A percentile compares a stretch with the other conserved stretches of the same genome.
Evolutionary conservation across 140 eudicot genomes (phyloP).

Genomic region (Senecio squalidus): DNA sequence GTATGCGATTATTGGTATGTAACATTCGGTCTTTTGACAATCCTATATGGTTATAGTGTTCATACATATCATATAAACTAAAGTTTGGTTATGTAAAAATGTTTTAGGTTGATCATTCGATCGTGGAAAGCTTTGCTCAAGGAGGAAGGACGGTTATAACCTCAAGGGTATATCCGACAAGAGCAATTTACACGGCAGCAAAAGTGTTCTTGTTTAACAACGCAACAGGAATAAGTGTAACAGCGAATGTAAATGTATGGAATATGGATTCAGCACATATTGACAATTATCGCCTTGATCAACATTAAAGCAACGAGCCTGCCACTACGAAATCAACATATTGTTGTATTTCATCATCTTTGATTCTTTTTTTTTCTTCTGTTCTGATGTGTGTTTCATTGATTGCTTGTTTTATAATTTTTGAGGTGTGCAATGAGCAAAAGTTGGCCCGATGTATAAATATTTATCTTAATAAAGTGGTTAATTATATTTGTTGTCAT

Average conservation of each 20-base stretch:
- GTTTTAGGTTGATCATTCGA: conserved; percentile 68
- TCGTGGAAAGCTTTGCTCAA: conserved; percentile 68
- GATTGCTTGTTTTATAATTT: not conserved
- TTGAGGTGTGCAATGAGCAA: not conserved
- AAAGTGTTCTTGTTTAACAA: conserved; percentile 54
- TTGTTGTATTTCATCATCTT: not conserved
- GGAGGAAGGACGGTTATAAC: conserved; percentile 71
- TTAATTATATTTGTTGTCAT: too few species aligned
- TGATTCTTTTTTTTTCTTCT: not conserved
- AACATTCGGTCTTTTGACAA: not conserved
- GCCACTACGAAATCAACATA: not conserved
- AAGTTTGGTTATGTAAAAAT: too few species aligned
- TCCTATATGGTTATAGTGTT: not conserved
- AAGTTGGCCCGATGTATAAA: too few species aligned
- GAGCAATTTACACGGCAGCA: conserved; percentile 45
- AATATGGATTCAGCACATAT: conserved; percentile 45
- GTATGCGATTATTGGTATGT: conserved; percentile 74
- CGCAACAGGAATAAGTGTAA: conserved; percentile 50
- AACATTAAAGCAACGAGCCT: not conserved
- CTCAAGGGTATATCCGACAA: conserved; percentile 67
- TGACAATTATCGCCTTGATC: conserved; percentile 28
- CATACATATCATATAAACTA: too few species aligned
- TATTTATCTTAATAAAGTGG: too few species aligned
- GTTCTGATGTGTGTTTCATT: too few species aligned
- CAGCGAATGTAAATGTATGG: conserved; percentile 54